Evolutionary conservation across 2,329 filamentous ascomycete genomes (phyloP), one percentile per base, ranked within the genome.

Genomic region (Alternaria angustiovoidea): DNA sequence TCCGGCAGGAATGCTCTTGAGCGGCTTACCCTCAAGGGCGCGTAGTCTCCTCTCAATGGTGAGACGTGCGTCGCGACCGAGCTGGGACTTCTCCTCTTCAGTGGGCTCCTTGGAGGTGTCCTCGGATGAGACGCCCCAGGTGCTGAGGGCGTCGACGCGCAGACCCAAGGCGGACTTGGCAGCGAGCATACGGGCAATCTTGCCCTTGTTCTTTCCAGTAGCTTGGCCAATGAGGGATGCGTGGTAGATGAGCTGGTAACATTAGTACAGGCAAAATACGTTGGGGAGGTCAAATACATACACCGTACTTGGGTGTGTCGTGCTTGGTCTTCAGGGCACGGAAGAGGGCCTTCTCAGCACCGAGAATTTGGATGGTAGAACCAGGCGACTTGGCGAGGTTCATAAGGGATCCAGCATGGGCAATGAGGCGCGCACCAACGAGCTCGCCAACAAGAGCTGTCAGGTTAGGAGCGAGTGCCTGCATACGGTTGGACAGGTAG

Each of bases 281-380:
- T 4, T 24, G 8, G 7, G 12, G 44, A 16, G 92, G 38, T 3
- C 7, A 1, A 3, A 36, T 43, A 70, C 71, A 66, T 68, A 73
- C 69, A 63, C 95, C 95, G 75, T 98, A 99, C 82, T 98, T 99
- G 77, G 95, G 95, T 39, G 95, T 99, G 77, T 97, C 93, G 81
- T 98, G 94, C 87, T 99, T 98, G 51, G 95, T 99, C 88, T 99
- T 99, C 66, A 99, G 86, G 20, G 95, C 95, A 75, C 95, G 90
- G 90, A 99, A 99, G 44, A 99, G 88, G 7, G 95, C 95, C 87
- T 99, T 99, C 84, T 99, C 95, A 62, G 95, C 95, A 84, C 95
- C 95, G 57, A 98, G 89, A 75, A 99, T 97, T 85, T 99, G 95
- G 69, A 99, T 93, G 65, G 95, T 99, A 74, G 91, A 95, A 81